Conservation (phyloP, 1,284 basidiomycete genomes). For the Macrocystidia cucumis region DNA sequence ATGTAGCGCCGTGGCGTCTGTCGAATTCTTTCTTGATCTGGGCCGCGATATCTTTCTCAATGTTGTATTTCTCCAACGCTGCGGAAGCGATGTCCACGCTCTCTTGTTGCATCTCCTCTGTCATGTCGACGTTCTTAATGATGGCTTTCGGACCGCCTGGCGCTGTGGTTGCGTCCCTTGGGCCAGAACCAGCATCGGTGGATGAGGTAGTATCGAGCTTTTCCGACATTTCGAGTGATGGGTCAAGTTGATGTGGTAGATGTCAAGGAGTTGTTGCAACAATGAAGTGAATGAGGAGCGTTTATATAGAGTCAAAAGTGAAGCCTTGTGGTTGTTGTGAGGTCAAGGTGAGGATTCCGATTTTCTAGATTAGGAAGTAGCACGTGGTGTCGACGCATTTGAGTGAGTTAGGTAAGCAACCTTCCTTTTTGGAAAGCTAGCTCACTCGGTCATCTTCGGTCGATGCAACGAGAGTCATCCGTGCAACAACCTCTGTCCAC, state of each 20-base stretch:
- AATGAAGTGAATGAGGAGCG: neutral
- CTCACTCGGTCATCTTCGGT: no score
- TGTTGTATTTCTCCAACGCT: constrained; percentile 85
- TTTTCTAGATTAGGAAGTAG: constrained; percentile 11
- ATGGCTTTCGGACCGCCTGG: constrained; percentile 64
- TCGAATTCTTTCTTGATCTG: constrained; percentile 98
- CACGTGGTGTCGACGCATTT: constrained; percentile 15
- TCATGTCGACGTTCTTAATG: constrained; percentile 98
- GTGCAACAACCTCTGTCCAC: no score
- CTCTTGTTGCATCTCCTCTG: constrained; percentile 92
- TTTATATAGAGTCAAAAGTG: constrained; percentile 8
- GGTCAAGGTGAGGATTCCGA: constrained; percentile 9
- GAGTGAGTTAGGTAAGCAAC: no score
- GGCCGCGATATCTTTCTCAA: constrained; percentile 97
- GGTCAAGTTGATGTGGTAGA: no score
- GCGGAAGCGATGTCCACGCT: constrained; percentile 82
- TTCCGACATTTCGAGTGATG: no score
- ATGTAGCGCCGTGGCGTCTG: constrained; percentile 84
- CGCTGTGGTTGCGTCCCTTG: constrained; percentile 31
- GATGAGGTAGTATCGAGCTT: constrained; percentile 52
- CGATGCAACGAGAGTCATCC: no score
- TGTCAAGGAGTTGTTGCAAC: constrained; percentile 7
- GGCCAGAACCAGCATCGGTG: constrained; percentile 39
- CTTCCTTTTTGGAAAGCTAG: no score
- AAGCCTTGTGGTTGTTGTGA: constrained; percentile 15